phyloP scores from a whole-genome alignment of 106 monocot species.

The Vanilla planifolia region DNA sequence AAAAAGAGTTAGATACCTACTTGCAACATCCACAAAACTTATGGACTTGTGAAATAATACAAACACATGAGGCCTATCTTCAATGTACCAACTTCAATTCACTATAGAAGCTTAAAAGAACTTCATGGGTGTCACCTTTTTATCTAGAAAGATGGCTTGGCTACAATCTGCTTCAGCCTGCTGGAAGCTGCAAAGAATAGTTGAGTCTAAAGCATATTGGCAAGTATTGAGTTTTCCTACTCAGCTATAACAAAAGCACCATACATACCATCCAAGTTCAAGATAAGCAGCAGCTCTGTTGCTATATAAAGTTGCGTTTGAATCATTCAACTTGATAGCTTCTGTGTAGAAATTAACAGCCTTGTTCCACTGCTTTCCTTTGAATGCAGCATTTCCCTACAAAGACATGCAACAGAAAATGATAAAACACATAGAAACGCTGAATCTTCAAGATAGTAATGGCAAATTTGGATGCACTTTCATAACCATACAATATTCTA shows the following conservation, averaged over 20 bases:
- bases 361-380: conserved; percentile 84
- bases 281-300: conserved; percentile 96
- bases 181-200: conserved; percentile 53
- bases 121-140: conserved; percentile 46
- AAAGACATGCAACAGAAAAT: neutral
- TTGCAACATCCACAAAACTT: too few relatives aligned
- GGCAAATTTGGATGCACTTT: too few relatives aligned
- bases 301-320: conserved; percentile 75
- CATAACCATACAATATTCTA: too few relatives aligned
- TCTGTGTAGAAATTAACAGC: conserved; percentile 82
- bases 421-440: too few relatives aligned
- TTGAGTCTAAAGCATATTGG: conserved; percentile 1
- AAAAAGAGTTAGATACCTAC: too few relatives aligned
- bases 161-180: conserved; percentile 95
- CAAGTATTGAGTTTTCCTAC: neutral
- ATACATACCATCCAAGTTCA: conserved; percentile 76
- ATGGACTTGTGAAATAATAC: too few relatives aligned
- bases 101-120: neutral
- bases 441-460: too few relatives aligned
- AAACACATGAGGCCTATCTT: too few relatives aligned
- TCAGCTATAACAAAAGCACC: neutral
- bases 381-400: conserved; percentile 94
- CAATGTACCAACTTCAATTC: neutral
- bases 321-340: conserved; percentile 79
- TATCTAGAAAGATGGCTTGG: conserved; percentile 81